These are phyloP conservation scores for Warburgia ugandensis DNA, from an alignment of 164 flowering plant genomes.

Conservation along the genomic window DNA sequence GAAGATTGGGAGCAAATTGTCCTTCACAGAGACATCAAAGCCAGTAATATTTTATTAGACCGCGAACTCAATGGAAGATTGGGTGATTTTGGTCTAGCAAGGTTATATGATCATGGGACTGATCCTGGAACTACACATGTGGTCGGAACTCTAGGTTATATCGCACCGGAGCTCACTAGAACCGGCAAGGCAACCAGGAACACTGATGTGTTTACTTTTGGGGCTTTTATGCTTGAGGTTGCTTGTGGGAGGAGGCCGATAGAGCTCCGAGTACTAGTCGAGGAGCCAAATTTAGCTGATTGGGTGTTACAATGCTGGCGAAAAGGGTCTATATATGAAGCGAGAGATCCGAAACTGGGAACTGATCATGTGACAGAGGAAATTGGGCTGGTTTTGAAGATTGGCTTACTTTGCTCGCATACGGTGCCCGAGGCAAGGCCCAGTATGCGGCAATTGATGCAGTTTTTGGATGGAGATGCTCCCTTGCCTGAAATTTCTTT, in stretches of 20 bases:
- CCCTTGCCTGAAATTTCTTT: slow-evolving; percentile 1
- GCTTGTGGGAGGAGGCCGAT: slow-evolving; percentile 35
- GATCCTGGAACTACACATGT: slow-evolving; percentile 24
- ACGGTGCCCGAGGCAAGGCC: slow-evolving; percentile 12
- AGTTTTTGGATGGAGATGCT: slow-evolving; percentile 10
- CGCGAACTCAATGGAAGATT: slow-evolving; percentile 24
- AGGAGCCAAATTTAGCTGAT: slow-evolving; percentile 19
- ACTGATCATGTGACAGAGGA: slow-evolving; percentile 8
- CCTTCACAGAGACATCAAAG: slow-evolving; percentile 36
- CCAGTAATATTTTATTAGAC: slow-evolving; percentile 34
- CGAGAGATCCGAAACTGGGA: slow-evolving; percentile 15
- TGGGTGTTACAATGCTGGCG: slow-evolving; percentile 21
- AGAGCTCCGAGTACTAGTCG: background rate
- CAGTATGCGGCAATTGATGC: slow-evolving; percentile 14
- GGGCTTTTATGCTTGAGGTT: slow-evolving; percentile 33
- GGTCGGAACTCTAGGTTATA: slow-evolving; percentile 33
- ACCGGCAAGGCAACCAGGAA: slow-evolving; percentile 27
- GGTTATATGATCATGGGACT: slow-evolving; percentile 27
- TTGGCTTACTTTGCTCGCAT: slow-evolving; percentile 20
- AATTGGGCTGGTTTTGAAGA: slow-evolving; percentile 18
- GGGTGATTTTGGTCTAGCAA: slow-evolving; percentile 37
- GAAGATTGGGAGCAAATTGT: slow-evolving; percentile 37
- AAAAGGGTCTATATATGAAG: slow-evolving; percentile 8
- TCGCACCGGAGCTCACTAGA: slow-evolving; percentile 32
- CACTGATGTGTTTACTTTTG: slow-evolving; percentile 32